Evolutionary conservation across 2,329 filamentous ascomycete species (phyloP).

Genomic region (Aspergillus felis): DNA sequence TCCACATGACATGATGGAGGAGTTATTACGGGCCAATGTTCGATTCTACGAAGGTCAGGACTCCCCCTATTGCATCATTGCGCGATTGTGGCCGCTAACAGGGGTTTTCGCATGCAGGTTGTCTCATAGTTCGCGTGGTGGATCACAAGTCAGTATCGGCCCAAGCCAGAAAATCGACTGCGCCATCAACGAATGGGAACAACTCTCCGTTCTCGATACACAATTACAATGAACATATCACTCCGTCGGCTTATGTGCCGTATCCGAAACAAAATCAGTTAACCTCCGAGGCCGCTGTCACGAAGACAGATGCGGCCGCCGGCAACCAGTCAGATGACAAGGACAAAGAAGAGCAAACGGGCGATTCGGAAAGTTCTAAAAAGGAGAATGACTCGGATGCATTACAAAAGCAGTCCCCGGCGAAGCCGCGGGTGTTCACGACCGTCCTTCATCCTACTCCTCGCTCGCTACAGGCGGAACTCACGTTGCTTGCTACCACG

Average conservation of each 20-base stretch:
- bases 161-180: constrained; percentile 55
- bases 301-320: constrained; percentile 23
- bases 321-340: constrained; percentile 20
- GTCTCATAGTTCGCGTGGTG: constrained; percentile 89
- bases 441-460: constrained; percentile 81
- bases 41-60: constrained; percentile 76
- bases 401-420: constrained; percentile 46
- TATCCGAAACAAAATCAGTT: constrained; percentile 55
- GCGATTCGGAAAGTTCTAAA: constrained; percentile 58
- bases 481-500: constrained; percentile 71
- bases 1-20: constrained; percentile 82
- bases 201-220: constrained; percentile 77
- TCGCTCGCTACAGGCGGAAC: constrained; percentile 69
- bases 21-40: constrained; percentile 67
- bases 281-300: constrained; percentile 21
- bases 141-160: constrained; percentile 70
- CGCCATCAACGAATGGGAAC: constrained; percentile 56
- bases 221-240: constrained; percentile 85
- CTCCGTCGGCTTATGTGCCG: constrained; percentile 78
- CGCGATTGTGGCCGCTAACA: constrained; percentile 3
- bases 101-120: constrained; percentile 45
- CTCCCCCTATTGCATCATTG: not conserved
- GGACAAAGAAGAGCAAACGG: constrained; percentile 18
- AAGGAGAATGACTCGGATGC: constrained; percentile 49
- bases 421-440: constrained; percentile 63